Evolutionary conservation across 1,284 basidiomycete species (phyloP).

Genomic region (Cystobasidiaceae sp.): DNA sequence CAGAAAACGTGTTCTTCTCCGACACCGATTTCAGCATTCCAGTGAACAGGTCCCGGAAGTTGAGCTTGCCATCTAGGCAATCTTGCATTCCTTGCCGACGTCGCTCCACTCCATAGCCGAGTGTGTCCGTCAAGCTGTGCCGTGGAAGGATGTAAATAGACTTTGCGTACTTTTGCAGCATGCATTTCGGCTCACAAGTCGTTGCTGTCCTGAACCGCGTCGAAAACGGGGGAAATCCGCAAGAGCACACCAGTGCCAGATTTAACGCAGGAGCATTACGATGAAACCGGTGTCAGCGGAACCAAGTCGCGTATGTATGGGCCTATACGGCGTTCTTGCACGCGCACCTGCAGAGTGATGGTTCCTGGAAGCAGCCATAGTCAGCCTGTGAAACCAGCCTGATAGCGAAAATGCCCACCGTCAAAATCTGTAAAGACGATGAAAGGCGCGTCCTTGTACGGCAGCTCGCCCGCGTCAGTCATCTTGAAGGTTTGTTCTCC

Average conservation of each 20-base stretch:
- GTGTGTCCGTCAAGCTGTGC: conserved; percentile 62
- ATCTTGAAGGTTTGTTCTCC: background rate
- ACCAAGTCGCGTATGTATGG: no score
- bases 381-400: no score
- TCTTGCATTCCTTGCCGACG: conserved; percentile 66
- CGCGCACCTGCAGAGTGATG: background rate
- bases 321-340: no score
- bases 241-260: no score
- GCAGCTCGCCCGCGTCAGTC: conserved; percentile 10
- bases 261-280: no score
- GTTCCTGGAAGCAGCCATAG: background rate
- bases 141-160: conserved; percentile 53
- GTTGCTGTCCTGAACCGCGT: conserved; percentile 83
- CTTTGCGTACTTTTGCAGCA: conserved; percentile 47
- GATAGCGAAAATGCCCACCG: conserved; percentile 18
- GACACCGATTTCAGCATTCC: conserved; percentile 71
- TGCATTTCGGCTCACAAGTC: conserved; percentile 53
- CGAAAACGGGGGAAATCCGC: no score
- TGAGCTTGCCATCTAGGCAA: conserved; percentile 54
- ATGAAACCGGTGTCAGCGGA: no score
- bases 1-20: conserved; percentile 61
- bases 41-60: conserved; percentile 66
- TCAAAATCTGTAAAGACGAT: conserved; percentile 73
- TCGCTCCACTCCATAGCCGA: conserved; percentile 65
- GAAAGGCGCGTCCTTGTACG: conserved; percentile 69